Evolutionary conservation across 345 rosid genomes (phyloP), one percentile per base, ranked within the genome.

Genomic region (Eucalyptus pauciflora): DNA sequence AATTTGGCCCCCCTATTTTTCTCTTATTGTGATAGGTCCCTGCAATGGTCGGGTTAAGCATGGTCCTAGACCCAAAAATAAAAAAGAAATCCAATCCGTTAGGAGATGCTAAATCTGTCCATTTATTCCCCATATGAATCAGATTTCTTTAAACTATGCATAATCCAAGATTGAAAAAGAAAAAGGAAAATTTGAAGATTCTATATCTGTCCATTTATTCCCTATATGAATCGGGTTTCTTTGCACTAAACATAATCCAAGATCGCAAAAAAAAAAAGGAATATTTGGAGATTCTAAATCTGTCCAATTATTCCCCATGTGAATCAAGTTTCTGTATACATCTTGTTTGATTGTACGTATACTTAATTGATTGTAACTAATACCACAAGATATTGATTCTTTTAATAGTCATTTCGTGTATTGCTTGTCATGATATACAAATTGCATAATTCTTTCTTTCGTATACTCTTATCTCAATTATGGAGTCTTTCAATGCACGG

Each of bases 301-400:
- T 45, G 48, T 45, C 48, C 10, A 45, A 8, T 45, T 45, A 45
- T 45, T 45, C 48, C 48, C 22, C 4, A 7, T 51, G 2, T 50
- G 52, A 50, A 5, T 50, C 18, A 2, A 0, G 52, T 50, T 50
- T 50, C 0, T 15, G 0, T 50, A 50, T 50, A 7, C 16, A 8
- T 69, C 43, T 16, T 0, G 0, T 33, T 31, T 33, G 11, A 33
- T 69, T 1, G 2, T 16, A 20, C 2, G 1, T 9, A 15, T 67
- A 6, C 3, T 15, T n/a, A 18, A 16, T 69, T 8, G 24, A 69
- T 4, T 31, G 3, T 69, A 33, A 31, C 10, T 76, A 16, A 37
- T 76, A 37, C 1, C 8, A 18, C 2, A 1, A 76, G 4, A 37
- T 76, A 7, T 76, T 22, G 5, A 17, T 76, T 76, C n/a, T 18